phyloP scores from a whole-genome alignment of 345 rosid species.

The Orychophragmus violaceus region DNA sequence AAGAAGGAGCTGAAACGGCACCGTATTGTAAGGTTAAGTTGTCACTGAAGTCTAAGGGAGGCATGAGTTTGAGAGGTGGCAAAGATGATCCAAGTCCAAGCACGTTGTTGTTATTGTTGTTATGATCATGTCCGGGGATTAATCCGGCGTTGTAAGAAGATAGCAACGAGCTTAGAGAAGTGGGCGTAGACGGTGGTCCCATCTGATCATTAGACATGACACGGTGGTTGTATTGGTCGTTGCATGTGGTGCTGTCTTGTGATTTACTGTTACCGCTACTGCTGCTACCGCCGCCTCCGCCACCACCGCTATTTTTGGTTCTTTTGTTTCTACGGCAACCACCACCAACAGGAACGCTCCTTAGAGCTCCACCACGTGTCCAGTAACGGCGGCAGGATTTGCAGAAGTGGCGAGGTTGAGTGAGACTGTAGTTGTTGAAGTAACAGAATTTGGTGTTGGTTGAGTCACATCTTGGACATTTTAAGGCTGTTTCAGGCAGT shows the following conservation, averaged over 20 bases:
- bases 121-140: conserved; percentile 31
- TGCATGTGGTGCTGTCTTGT: conserved; percentile 32
- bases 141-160: conserved; percentile 35
- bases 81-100: conserved; percentile 34
- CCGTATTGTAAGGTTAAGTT: conserved; percentile 33
- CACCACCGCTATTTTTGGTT: conserved; percentile 34
- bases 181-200: conserved; percentile 27
- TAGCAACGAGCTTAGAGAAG: conserved; percentile 30
- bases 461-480: conserved; percentile 83
- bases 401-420: conserved; percentile 90
- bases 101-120: conserved; percentile 19
- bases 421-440: conserved; percentile 77
- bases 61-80: conserved; percentile 33
- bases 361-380: conserved; percentile 78
- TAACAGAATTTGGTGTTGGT: conserved; percentile 80
- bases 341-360: conserved; percentile 82
- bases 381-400: conserved; percentile 83
- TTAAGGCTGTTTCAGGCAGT: conserved; percentile 56
- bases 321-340: conserved; percentile 80
- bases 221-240: conserved; percentile 28
- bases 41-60: conserved; percentile 32
- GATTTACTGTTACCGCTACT: conserved; percentile 29
- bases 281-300: conserved; percentile 29
- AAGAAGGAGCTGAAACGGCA: conserved; percentile 27
- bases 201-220: conserved; percentile 19